phyloP scores from a whole-genome alignment of 331 rosid species.

The Pyracantha coccinea region DNA sequence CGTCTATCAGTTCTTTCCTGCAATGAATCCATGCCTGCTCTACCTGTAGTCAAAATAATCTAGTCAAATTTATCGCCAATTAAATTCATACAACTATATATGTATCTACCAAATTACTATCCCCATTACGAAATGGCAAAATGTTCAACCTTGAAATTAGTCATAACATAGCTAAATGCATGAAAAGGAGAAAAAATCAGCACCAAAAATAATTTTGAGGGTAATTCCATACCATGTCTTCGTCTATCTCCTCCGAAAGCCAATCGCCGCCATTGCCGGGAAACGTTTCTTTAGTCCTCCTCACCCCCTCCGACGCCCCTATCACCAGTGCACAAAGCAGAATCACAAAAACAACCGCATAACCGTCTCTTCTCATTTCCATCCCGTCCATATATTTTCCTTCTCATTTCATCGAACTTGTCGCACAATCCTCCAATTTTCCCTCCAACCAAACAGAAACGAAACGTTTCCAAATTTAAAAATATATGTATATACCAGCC shows the following conservation, averaged over 20 bases:
- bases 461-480: not conserved
- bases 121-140: not conserved
- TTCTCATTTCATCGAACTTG: constrained; percentile 61
- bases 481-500: not conserved
- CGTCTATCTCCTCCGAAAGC: constrained; percentile 5
- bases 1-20: constrained; percentile 42
- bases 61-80: constrained; percentile 5
- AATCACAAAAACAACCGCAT: constrained; percentile 44
- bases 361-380: constrained; percentile 42
- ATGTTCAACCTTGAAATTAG: not conserved
- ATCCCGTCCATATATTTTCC: constrained; percentile 28
- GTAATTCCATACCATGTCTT: constrained; percentile 35
- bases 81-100: too few species aligned
- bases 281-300: constrained; percentile 33
- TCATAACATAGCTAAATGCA: not conserved
- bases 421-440: not conserved
- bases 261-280: constrained; percentile 9
- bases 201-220: not conserved
- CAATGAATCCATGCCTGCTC: constrained; percentile 40
- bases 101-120: not conserved
- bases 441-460: not conserved
- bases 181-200: too few species aligned
- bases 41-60: constrained; percentile 29
- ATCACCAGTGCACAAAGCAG: constrained; percentile 63
- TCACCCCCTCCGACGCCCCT: constrained; percentile 51